These are phyloP conservation scores for Nissolia schottii DNA, from an alignment of 306 rosid species.

Conservation along the genomic window DNA sequence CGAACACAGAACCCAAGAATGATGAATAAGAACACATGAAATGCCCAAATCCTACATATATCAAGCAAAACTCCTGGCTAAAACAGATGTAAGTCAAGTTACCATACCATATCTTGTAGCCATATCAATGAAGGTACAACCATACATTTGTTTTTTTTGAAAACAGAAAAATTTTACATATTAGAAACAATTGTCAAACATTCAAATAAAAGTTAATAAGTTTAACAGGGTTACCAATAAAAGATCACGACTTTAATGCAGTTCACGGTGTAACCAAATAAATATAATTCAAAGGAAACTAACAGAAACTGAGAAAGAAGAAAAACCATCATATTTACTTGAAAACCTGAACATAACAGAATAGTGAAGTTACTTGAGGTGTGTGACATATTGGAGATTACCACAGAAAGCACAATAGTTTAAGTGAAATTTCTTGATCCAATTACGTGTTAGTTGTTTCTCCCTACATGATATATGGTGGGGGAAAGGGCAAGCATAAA, in stretches of 20 bases:
- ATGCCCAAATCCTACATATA: constrained; percentile 8
- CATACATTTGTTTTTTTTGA: neutral
- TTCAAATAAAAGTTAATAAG: neutral
- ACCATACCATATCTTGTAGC: neutral
- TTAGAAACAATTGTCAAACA: neutral
- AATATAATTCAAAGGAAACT: neutral
- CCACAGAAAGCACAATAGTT: neutral
- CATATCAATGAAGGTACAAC: neutral
- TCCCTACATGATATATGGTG: neutral
- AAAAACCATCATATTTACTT: constrained; percentile 1
- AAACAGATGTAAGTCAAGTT: neutral
- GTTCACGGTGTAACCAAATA: neutral
- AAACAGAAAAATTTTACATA: constrained; percentile 2
- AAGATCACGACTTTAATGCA: neutral
- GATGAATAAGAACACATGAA: constrained; percentile 19
- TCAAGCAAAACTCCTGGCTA: constrained; percentile 10
- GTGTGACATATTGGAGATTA: neutral
- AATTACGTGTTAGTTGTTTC: neutral
- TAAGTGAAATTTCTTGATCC: neutral
- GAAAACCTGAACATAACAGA: constrained; percentile 8
- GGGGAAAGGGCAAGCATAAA: neutral
- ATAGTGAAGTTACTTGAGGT: neutral
- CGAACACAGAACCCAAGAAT: constrained; percentile 7
- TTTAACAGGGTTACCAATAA: neutral
- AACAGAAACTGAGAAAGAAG: constrained; percentile 7